Conservation (phyloP, 306 rosid genomes). For the Calophaca sinica region DNA sequence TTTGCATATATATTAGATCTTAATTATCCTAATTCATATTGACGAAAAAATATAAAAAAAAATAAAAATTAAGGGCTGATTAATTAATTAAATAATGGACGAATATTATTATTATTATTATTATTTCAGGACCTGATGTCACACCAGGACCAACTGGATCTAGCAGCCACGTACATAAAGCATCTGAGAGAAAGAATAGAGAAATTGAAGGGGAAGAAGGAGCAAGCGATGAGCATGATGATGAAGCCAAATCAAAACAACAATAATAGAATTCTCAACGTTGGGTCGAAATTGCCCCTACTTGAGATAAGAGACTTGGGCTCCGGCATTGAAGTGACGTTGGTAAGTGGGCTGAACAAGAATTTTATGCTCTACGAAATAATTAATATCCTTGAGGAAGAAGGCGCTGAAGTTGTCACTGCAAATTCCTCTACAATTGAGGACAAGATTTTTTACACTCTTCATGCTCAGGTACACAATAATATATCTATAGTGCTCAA, state of each 20-base stretch:
- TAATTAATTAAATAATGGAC: background rate
- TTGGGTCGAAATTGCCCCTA: slow-evolving; percentile 46
- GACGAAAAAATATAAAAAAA: too few relatives aligned
- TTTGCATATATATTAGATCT: too few relatives aligned
- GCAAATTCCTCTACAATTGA: slow-evolving; percentile 54
- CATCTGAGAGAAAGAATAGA: slow-evolving; percentile 60
- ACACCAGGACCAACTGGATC: slow-evolving; percentile 66
- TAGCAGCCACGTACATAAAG: slow-evolving; percentile 58
- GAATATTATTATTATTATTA: too few relatives aligned
- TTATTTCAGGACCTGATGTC: slow-evolving; percentile 56
- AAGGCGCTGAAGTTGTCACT: slow-evolving; percentile 77
- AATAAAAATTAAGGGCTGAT: background rate
- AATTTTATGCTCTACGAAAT: slow-evolving; percentile 65
- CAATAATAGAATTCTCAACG: background rate
- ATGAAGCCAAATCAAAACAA: background rate
- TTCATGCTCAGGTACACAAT: slow-evolving; percentile 68
- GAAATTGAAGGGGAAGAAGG: slow-evolving; percentile 55
- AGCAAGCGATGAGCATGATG: slow-evolving; percentile 42
- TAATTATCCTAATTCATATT: too few relatives aligned
- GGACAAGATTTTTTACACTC: slow-evolving; percentile 55
- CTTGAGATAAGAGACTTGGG: slow-evolving; percentile 62
- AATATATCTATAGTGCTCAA: too few relatives aligned
- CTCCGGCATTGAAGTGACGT: slow-evolving; percentile 59
- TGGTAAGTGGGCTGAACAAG: slow-evolving; percentile 61
- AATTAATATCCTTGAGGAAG: slow-evolving; percentile 64